These are phyloP conservation scores for Fremontodendron californicum DNA, from an alignment of 345 rosid species.

Conservation along the genomic window DNA sequence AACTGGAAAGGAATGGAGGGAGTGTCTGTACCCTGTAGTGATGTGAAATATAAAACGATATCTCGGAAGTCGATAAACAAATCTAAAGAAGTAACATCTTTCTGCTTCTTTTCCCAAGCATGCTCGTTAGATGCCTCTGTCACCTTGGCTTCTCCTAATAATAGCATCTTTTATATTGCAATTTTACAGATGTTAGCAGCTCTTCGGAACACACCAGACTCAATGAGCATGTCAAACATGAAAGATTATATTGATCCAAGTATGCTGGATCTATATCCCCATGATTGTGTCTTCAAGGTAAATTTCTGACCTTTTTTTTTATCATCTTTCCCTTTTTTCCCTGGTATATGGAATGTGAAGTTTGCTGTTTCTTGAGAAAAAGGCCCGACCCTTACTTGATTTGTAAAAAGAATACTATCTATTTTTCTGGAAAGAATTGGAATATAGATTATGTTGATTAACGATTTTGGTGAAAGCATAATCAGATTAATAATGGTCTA, in stretches of 20 bases:
- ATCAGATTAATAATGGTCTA: neutral
- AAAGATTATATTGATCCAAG: slow-evolving; percentile 68
- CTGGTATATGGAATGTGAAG: neutral
- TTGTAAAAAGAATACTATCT: neutral
- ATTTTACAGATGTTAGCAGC: slow-evolving; percentile 71
- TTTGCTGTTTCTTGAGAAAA: neutral
- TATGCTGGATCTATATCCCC: slow-evolving; percentile 85
- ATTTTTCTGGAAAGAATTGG: neutral
- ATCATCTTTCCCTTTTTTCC: neutral
- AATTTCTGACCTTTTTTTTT: slow-evolving; percentile 8
- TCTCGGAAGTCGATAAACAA: neutral
- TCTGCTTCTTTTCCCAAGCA: neutral
- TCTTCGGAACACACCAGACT: slow-evolving; percentile 66
- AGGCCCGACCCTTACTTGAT: neutral
- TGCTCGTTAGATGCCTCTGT: neutral
- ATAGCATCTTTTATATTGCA: neutral
- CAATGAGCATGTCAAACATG: slow-evolving; percentile 64
- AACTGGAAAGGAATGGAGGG: neutral
- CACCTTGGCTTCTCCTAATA: neutral
- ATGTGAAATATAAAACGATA: neutral
- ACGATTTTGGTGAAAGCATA: neutral
- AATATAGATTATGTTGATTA: neutral
- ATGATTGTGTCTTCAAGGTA: slow-evolving; percentile 95
- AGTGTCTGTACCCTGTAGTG: neutral
- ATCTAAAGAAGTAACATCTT: neutral